phyloP scores from a whole-genome alignment of 345 rosid species.

The Microthlaspi erraticum region DNA sequence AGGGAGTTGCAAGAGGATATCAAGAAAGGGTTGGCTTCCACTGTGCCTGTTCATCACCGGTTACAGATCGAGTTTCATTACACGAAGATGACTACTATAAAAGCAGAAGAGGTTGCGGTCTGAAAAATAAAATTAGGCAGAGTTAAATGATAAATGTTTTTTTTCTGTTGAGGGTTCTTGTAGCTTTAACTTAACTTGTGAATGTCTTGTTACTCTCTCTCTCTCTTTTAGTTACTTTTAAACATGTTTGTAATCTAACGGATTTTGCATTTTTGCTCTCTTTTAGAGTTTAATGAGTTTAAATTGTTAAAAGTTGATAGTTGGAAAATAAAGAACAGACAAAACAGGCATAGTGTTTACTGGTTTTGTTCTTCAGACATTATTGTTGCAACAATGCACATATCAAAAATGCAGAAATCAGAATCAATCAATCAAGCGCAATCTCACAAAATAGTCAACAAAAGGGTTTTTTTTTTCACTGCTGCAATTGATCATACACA shows the following conservation, averaged over 20 bases:
- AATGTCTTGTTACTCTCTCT: slow-evolving; percentile 22
- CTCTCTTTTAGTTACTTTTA: background rate
- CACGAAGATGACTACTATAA: slow-evolving; percentile 42
- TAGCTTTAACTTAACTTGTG: slow-evolving; percentile 27
- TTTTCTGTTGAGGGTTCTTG: slow-evolving; percentile 28
- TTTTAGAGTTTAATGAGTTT: too few relatives aligned
- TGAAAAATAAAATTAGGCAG: slow-evolving; percentile 22
- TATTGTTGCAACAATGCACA: background rate
- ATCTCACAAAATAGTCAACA: slow-evolving; percentile 10
- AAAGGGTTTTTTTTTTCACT: slow-evolving; percentile 17
- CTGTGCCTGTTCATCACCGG: slow-evolving; percentile 66
- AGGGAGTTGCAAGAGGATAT: slow-evolving; percentile 65
- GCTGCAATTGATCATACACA: slow-evolving; percentile 45
- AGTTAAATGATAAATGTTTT: slow-evolving; percentile 7
- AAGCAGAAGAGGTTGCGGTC: slow-evolving; percentile 7
- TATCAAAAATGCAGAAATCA: slow-evolving; percentile 4
- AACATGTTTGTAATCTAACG: slow-evolving; percentile 12
- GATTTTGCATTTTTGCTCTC: slow-evolving; percentile 3
- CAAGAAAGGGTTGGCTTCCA: slow-evolving; percentile 61
- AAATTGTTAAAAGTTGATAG: too few relatives aligned
- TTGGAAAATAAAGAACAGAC: background rate
- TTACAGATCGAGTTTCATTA: slow-evolving; percentile 72
- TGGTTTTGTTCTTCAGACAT: slow-evolving; percentile 21
- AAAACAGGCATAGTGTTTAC: background rate
- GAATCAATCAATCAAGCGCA: slow-evolving; percentile 1